Percentiles rank a stretch among this genome's conserved stretches.
phyloP scores from a whole-genome alignment of 345 rosid species.

The Salix exigua region DNA sequence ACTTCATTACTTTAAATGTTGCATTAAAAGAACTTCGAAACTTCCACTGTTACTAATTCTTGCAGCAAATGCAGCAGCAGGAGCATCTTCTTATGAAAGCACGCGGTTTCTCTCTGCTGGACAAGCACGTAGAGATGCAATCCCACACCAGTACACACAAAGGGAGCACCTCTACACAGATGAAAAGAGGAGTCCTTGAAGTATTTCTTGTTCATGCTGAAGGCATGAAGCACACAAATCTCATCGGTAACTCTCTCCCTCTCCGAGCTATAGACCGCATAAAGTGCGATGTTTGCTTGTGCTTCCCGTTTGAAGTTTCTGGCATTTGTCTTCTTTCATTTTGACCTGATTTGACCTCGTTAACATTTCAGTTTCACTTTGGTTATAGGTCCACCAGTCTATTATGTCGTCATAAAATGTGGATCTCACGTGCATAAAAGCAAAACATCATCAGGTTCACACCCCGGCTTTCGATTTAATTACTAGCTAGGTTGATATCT shows the following conservation, averaged over 20 bases:
- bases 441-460: slow-evolving; percentile 64
- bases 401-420: slow-evolving; percentile 56
- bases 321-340: neutral
- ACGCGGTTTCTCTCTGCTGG: neutral
- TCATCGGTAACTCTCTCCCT: slow-evolving; percentile 43
- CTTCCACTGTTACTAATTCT: neutral
- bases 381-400: slow-evolving; percentile 54
- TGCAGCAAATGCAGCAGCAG: neutral
- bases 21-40: slow-evolving; percentile 2
- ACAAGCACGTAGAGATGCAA: neutral
- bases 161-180: slow-evolving; percentile 8
- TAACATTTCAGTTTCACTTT: slow-evolving; percentile 6
- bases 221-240: slow-evolving; percentile 69
- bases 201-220: slow-evolving; percentile 73
- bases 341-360: neutral
- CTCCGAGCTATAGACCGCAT: neutral
- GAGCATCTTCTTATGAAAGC: neutral
- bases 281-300: neutral
- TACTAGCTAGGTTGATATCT: neutral
- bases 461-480: slow-evolving; percentile 9
- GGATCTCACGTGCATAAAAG: slow-evolving; percentile 57
- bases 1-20: neutral
- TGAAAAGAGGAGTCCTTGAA: slow-evolving; percentile 65
- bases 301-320: no score
- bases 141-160: neutral